Base-by-base conservation (phyloP, 129 eudicot species). In the Erigeron canadensis region DNA sequence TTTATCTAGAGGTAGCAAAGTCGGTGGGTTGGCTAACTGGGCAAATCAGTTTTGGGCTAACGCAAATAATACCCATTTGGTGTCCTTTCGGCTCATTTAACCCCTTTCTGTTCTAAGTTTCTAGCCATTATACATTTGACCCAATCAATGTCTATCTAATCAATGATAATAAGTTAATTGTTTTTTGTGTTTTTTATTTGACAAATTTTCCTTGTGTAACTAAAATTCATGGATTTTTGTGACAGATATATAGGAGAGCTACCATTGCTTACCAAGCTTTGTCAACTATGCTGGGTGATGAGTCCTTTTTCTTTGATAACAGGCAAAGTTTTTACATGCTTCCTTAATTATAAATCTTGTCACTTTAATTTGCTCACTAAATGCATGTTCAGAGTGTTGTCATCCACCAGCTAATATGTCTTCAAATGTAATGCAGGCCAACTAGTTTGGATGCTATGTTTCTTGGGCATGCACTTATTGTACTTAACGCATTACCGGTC, bases 371-470 rank as follows among this genome's bases (percentile, higher is more conserved):
- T 79, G 60, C 39, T 69, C 44, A 19, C 28, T 60, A 6, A 48
- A 37, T 28, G 34, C 34, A 60, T 54, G 23, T 57, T 57, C 19
- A 67, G 41, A 58, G 62, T 59, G 63, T 53, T 45, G 47, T 65
- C 7, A 16, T 8, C 63, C 70, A 11, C 74, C 51, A 38, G 55
- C 44, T 34, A 53, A 60, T 42, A 21, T 50, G 65, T 48, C 37
- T 38, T 7, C 18, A 67, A 50, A 28, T 81, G 48, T 65, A 44
- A 71, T 75, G 82, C 90, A 94, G 99, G 96, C 91, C 99, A 41
- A 87, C 94, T 50, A 90, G 96, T 86, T 81, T 94, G 93, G 99
- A 94, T 84, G 99, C 99, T 67, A 45, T 75, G 63, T 76, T 94
- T 79, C 93, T 94, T 58, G 95, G 96, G 61, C 99, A 94, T 84